Base-by-base conservation (phyloP, 805 yeast genomes). In the Deakozyma indianensis region DNA sequence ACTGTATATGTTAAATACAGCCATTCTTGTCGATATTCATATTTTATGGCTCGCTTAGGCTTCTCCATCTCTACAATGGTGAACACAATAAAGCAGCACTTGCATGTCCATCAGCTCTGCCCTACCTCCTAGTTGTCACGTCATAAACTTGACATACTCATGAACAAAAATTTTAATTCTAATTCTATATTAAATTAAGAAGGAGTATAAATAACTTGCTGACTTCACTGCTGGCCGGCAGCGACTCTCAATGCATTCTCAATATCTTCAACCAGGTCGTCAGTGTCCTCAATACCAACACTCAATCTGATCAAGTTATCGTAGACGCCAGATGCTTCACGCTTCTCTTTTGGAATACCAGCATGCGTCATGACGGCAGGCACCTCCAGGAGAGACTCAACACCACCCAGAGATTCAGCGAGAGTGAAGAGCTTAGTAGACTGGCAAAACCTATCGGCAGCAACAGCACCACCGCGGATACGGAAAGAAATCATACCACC, bases 311-410 rank as follows among this genome's bases (percentile, higher is more conserved):
- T 70, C 64, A 85, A 73, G 64, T 83, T 86, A 57, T 83, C 94
- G 55, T 59, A 82, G 42, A 84, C 92, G 51, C 94, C 94, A 48
- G 77, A 73, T 44, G 77, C 74, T 65, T 81, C 90, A 66, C 94
- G 77, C 56, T 76, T 79, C 45, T 69, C 83, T 61, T 71, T 69
- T 58, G 92, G 86, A 62, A 84, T 84, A 60, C 94, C 94, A 46
- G 90, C 92, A 57, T 84, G 95, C 56, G 95, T 84, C 95, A 84
- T 84, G 47, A 78, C 76, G 42, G 94, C 92, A 38, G 95, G 95
- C 43, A 85, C 88, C 66, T 85, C 94, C 52, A 83, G 67, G 57
- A 84, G 70, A 5, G 88, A 79, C 68, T 85, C 95, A 51, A 85
- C 79, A 54, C 95, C 95, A 53, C 95, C 95, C 50, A 85, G 73